These are phyloP conservation scores for Haberlea rhodopensis DNA, from an alignment of 257 asterid genomes.

Conservation along the genomic window DNA sequence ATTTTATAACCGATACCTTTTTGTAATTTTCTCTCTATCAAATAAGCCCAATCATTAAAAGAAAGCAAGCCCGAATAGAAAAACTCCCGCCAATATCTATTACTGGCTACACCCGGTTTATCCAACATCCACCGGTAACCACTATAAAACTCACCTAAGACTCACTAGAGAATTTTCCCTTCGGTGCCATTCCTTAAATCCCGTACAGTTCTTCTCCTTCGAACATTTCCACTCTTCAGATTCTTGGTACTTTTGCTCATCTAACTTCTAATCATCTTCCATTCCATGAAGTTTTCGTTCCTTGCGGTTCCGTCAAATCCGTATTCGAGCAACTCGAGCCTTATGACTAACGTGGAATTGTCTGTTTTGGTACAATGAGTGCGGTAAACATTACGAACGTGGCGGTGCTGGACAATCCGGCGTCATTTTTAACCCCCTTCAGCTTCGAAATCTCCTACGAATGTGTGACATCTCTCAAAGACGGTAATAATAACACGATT, in stretches of 20 bases:
- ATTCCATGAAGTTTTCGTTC: constrained; percentile 31
- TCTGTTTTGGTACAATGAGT: constrained; percentile 52
- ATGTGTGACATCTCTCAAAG: constrained; percentile 79
- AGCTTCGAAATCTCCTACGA: constrained; percentile 98
- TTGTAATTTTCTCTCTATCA: too few relatives aligned
- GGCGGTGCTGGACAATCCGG: constrained; percentile 90
- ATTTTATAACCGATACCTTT: too few relatives aligned
- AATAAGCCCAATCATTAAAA: constrained; percentile 30
- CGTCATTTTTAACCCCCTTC: constrained; percentile 75
- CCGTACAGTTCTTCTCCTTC: constrained; percentile 23
- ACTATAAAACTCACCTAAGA: constrained; percentile 19
- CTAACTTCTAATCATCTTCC: not conserved
- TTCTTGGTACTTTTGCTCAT: not conserved
- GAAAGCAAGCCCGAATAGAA: too few relatives aligned
- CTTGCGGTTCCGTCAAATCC: constrained; percentile 6
- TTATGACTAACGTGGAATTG: not conserved
- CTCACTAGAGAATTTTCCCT: not conserved
- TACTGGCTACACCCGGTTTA: constrained; percentile 52
- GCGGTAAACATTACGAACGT: constrained; percentile 91
- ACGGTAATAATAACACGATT: constrained; percentile 45
- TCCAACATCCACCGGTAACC: constrained; percentile 35
- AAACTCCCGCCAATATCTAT: constrained; percentile 52
- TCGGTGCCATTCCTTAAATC: constrained; percentile 10
- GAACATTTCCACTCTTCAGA: constrained; percentile 13
- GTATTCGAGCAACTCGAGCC: constrained; percentile 21